Evolutionary conservation across 208 protist species (phyloP).

Genomic region (Leptomonas pyrrhocoris): DNA sequence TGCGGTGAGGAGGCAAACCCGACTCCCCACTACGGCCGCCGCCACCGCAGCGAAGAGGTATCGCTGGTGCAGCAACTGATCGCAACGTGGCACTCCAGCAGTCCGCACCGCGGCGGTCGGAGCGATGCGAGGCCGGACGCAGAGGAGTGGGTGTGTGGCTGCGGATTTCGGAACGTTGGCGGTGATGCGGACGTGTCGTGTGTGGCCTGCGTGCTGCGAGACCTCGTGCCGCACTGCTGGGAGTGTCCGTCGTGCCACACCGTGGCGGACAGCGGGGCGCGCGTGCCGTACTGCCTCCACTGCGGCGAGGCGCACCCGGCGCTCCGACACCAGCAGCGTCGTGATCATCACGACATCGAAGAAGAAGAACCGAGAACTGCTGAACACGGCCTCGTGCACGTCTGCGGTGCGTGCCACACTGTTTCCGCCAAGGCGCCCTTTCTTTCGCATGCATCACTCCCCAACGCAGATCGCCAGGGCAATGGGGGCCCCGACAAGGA

Average conservation of each 20-base stretch:
- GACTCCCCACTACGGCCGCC: not conserved
- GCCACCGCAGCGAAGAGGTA: not conserved
- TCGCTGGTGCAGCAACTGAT: not conserved
- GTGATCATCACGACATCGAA: not conserved
- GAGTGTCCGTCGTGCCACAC: constrained; percentile 57
- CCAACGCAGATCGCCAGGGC: not conserved
- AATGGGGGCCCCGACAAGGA: not conserved
- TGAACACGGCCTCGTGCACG: constrained; percentile 3
- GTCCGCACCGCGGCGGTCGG: not conserved
- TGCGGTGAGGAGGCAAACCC: not conserved
- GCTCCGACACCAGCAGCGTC: not conserved
- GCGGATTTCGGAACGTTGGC: constrained; percentile 36
- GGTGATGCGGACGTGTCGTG: constrained; percentile 9
- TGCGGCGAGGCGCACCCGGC: constrained; percentile 61
- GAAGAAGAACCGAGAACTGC: not conserved
- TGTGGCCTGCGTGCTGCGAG: constrained; percentile 50
- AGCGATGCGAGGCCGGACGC: constrained; percentile 1
- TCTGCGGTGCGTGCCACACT: constrained; percentile 23
- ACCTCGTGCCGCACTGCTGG: constrained; percentile 47
- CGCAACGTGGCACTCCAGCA: not conserved
- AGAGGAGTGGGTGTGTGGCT: constrained; percentile 57
- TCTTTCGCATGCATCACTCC: not conserved
- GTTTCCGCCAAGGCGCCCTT: constrained; percentile 7
- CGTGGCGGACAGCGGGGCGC: constrained; percentile 36
- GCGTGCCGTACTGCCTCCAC: constrained; percentile 44